phyloP scores from a whole-genome alignment of 2,329 filamentous ascomycete genomes.

The Paecilomyces variotii region DNA sequence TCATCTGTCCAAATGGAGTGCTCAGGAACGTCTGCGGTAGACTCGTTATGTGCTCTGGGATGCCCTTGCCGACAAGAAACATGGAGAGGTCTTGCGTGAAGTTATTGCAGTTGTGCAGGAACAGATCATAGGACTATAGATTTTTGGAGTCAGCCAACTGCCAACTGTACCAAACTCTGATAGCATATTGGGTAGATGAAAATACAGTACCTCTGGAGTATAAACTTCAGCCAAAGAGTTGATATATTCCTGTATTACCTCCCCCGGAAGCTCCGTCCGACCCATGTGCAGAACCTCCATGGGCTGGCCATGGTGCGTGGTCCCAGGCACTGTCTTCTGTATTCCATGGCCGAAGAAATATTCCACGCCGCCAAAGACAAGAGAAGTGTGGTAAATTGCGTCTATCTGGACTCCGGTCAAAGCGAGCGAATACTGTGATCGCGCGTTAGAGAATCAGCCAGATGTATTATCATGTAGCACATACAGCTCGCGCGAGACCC shows the following conservation, averaged over 20 bases:
- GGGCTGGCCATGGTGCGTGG: slow-evolving; percentile 78
- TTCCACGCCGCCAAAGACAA: slow-evolving; percentile 76
- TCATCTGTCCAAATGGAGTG: slow-evolving; percentile 81
- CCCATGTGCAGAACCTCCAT: slow-evolving; percentile 71
- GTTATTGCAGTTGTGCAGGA: slow-evolving; percentile 92
- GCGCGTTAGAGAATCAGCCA: slow-evolving; percentile 8
- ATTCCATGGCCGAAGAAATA: slow-evolving; percentile 88
- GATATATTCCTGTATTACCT: slow-evolving; percentile 79
- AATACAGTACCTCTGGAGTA: slow-evolving; percentile 56
- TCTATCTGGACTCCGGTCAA: slow-evolving; percentile 68
- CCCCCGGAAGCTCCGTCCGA: slow-evolving; percentile 66
- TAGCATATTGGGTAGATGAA: neutral
- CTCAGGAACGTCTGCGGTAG: slow-evolving; percentile 79
- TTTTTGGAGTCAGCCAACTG: neutral
- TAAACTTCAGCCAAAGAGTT: slow-evolving; percentile 77
- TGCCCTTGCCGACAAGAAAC: slow-evolving; percentile 80
- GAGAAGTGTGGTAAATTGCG: slow-evolving; percentile 89
- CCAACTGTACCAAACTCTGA: neutral
- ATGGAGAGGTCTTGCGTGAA: slow-evolving; percentile 89
- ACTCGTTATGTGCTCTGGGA: slow-evolving; percentile 76
- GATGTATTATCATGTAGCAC: slow-evolving; percentile 5
- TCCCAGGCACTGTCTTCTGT: slow-evolving; percentile 69
- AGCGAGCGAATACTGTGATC: slow-evolving; percentile 44
- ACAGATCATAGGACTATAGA: slow-evolving; percentile 75
- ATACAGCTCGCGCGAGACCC: slow-evolving; percentile 48